Evolutionary conservation across 257 asterid genomes (phyloP).

Genomic region (Gentiana straminea): DNA sequence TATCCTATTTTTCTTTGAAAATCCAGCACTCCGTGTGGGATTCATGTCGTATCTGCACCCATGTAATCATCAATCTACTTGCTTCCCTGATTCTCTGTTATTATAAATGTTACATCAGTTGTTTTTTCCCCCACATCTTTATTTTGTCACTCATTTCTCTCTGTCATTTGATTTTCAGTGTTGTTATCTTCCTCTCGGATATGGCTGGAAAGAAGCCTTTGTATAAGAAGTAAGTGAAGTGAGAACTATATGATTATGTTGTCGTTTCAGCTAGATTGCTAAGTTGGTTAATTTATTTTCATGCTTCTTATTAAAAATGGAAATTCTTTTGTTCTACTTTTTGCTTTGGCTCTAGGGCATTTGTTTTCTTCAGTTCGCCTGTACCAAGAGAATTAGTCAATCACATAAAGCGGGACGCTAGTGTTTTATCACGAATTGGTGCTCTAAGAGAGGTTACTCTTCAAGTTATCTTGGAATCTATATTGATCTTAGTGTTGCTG

Average conservation of each 20-base stretch:
- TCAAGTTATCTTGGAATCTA: slow-evolving; percentile 4
- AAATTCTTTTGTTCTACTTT: slow-evolving; percentile 9
- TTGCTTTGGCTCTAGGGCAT: slow-evolving; percentile 52
- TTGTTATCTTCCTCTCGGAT: slow-evolving; percentile 75
- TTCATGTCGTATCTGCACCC: too few relatives aligned
- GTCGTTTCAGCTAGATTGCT: too few relatives aligned
- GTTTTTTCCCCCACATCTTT: background rate
- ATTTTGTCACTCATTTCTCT: background rate
- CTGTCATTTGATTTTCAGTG: slow-evolving; percentile 49
- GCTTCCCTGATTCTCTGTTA: background rate
- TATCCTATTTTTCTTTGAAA: too few relatives aligned
- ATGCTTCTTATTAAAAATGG: background rate
- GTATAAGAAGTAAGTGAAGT: slow-evolving; percentile 74
- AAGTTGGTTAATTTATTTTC: too few relatives aligned
- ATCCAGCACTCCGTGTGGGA: too few relatives aligned
- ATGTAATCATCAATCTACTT: too few relatives aligned
- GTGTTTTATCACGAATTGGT: slow-evolving; percentile 91
- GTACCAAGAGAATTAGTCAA: slow-evolving; percentile 72
- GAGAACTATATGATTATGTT: too few relatives aligned
- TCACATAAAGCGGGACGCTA: slow-evolving; percentile 68
- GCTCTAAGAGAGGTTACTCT: slow-evolving; percentile 84
- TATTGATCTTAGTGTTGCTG: slow-evolving; percentile 13
- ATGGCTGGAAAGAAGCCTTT: slow-evolving; percentile 90
- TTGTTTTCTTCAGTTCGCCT: slow-evolving; percentile 93
- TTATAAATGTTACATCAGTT: background rate